Base-by-base conservation (phyloP, 2,329 filamentous ascomycete genomes). In the Venturia pyrina region DNA sequence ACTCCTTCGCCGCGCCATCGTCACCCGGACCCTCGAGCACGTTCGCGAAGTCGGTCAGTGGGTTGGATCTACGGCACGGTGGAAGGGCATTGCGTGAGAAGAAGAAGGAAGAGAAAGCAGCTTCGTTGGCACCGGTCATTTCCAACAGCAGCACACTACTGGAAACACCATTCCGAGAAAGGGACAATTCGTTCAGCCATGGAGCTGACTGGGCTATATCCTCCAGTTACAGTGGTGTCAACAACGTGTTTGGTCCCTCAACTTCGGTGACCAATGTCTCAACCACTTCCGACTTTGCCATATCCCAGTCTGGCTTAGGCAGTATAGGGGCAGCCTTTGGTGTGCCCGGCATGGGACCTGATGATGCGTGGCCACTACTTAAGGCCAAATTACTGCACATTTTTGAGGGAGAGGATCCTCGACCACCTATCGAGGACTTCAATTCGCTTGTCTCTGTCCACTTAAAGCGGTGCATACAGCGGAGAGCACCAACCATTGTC, bases 1-100 rank as follows among this genome's bases (percentile, higher is more conserved):
- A 93, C 78, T 91, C 86, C 68, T 93, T 93, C 75, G 89, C 87
- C 66, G 76, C 90, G 1, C 89, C 89, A 1, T 83, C 87, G 8
- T 91, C 88, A 67, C 89, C 90, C 1, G 87, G 84, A 0, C 85
- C 87, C 17, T 83, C 82, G 63, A 83, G 81, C 64, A 83, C 84
- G 41, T 96, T 98, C 74, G 83, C 87, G 46, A 96, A 95, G 77
- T 89, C 88, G 3, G 89, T 95, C 72, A 93, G 89, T 67, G 89
- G 89, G 0, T 79, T 93, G 56, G 90, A 93, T 75, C 78, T 93
- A 34, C 82, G 90, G 63, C 90, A 93, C 77, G 90, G 89, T 53
- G 90, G 88, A 1, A 84, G 89, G 53, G 89, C 87, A 7, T 76
- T 93, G 59, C 84, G 89, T 46, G 91, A 96, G 73, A 96, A 93